These are phyloP conservation scores for Chenopodium berlandieri DNA, from an alignment of 148 eudicot species.

Conservation along the genomic window DNA sequence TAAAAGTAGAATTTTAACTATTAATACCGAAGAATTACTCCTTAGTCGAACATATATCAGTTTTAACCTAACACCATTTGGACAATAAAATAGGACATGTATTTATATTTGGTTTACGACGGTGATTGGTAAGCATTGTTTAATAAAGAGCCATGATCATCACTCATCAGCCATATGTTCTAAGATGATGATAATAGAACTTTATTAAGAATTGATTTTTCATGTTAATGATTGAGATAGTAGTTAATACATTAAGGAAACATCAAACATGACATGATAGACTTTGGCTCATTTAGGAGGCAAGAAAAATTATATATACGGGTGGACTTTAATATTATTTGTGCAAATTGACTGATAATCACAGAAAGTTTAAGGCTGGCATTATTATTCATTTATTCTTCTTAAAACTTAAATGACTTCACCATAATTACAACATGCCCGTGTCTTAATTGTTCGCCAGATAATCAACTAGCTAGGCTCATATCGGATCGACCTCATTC, in stretches of 20 bases:
- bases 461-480: no score
- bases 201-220: not conserved
- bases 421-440: no score
- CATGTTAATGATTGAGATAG: constrained; percentile 4
- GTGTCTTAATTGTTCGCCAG: no score
- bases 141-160: not conserved
- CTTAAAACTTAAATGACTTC: not conserved
- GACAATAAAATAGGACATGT: not conserved
- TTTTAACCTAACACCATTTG: no score
- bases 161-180: no score
- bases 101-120: not conserved
- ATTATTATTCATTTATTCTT: constrained; percentile 9
- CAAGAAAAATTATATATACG: not conserved
- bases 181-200: not conserved
- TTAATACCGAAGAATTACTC: no score
- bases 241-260: not conserved
- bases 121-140: not conserved
- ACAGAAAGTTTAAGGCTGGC: constrained; percentile 7
- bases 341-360: not conserved
- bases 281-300: not conserved
- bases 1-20: no score
- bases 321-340: not conserved
- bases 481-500: no score
- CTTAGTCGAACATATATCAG: no score
- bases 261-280: constrained; percentile 11